A percentile compares a stretch with the other conserved stretches of the same genome.
Evolutionary conservation across 2,329 filamentous ascomycete species (phyloP).

Genomic region (Aspergillus proliferans): DNA sequence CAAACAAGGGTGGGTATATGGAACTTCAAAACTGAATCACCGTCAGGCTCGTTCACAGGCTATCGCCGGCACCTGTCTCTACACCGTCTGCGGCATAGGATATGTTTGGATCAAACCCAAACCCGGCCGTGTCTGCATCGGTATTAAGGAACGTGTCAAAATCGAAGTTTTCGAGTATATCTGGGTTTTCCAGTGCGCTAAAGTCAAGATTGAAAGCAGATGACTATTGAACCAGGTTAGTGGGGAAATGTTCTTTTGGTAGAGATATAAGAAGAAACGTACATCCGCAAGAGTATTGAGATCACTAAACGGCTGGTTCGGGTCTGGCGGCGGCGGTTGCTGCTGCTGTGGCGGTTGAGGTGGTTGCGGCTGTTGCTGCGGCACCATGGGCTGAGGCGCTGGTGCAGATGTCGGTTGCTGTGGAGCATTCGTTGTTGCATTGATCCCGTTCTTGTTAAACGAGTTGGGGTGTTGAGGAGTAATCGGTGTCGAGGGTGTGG

Average conservation of each 20-base stretch:
- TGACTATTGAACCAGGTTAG: constrained; percentile 20
- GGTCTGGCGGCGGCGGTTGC: neutral
- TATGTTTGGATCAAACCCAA: constrained; percentile 39
- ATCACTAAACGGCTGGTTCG: constrained; percentile 24
- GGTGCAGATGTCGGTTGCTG: constrained; percentile 32
- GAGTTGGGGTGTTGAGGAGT: constrained; percentile 42
- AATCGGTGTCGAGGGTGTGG: constrained; percentile 45
- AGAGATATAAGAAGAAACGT: constrained; percentile 12
- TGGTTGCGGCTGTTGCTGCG: constrained; percentile 21
- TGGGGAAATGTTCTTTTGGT: neutral
- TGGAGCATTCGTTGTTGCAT: constrained; percentile 27
- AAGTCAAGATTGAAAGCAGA: constrained; percentile 39
- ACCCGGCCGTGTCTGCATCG: constrained; percentile 38
- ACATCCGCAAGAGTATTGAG: constrained; percentile 31
- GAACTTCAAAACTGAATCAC: constrained; percentile 28
- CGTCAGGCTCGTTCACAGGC: constrained; percentile 31
- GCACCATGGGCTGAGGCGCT: constrained; percentile 30
- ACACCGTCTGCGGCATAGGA: constrained; percentile 36
- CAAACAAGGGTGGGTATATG: constrained; percentile 37
- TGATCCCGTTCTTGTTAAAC: constrained; percentile 36
- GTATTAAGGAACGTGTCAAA: constrained; percentile 60
- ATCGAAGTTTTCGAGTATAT: constrained; percentile 53
- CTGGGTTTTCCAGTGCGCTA: constrained; percentile 39
- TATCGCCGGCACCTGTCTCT: constrained; percentile 36
- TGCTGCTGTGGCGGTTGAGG: constrained; percentile 19